Percentiles rank a stretch among this genome's conserved stretches.
These are phyloP conservation scores for Penicillium cosmopolitanum DNA, from an alignment of 495 filamentous ascomycete genomes.

Conservation along the genomic window DNA sequence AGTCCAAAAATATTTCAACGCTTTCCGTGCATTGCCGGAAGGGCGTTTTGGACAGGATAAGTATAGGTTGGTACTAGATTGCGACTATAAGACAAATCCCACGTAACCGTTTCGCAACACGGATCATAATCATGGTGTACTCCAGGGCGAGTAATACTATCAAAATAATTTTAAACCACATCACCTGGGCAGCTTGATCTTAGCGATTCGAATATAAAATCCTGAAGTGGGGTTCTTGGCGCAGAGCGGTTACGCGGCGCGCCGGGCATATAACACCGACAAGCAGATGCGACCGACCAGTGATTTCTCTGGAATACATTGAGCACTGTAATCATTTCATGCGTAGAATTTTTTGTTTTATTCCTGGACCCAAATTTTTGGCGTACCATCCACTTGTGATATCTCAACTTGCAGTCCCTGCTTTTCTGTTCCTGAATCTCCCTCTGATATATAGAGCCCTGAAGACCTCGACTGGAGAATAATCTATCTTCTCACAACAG, in stretches of 20 bases:
- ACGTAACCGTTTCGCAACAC: no score
- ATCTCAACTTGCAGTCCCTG: neutral
- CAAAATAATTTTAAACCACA: neutral
- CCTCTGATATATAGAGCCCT: no score
- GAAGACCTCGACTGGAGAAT: no score
- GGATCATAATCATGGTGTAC: no score
- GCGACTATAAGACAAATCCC: no score
- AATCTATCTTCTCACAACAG: no score
- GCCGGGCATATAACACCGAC: neutral
- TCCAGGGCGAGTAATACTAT: no score
- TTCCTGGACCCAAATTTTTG: neutral
- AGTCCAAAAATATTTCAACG: neutral
- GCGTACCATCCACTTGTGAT: neutral
- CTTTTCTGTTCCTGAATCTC: neutral
- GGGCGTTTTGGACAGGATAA: no score
- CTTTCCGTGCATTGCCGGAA: no score
- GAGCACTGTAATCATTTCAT: no score
- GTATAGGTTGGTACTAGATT: no score
- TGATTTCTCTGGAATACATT: neutral
- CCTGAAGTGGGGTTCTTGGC: constrained; percentile 6
- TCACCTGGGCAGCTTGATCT: neutral
- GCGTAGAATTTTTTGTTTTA: neutral
- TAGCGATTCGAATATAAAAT: neutral
- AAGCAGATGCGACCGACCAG: neutral
- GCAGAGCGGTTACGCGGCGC: constrained; percentile 4